Percentiles rank a stretch among this genome's conserved stretches.
phyloP scores from a whole-genome alignment of 169 alveolate species.

The Plasmodium vivax region DNA sequence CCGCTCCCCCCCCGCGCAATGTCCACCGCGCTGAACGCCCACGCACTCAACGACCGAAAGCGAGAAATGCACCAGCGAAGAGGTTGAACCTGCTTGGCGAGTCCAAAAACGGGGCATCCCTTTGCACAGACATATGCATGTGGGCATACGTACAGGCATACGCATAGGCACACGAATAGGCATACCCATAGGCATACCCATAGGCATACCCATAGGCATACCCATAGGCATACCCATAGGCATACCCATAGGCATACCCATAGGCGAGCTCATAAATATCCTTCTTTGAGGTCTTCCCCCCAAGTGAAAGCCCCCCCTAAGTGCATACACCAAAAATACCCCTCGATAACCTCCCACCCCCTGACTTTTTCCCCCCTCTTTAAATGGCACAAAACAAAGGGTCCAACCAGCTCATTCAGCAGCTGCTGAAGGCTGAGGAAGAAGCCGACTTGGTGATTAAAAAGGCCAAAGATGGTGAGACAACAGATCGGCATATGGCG shows the following conservation, averaged over 20 bases:
- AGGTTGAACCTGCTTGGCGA: background rate
- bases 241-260: background rate
- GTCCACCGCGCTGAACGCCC: background rate
- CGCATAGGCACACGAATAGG: background rate
- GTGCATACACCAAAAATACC: background rate
- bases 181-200: background rate
- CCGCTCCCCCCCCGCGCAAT: background rate
- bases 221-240: background rate
- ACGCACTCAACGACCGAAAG: background rate
- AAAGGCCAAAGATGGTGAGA: conserved; percentile 85
- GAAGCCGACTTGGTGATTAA: conserved; percentile 85
- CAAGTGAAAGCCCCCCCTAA: background rate
- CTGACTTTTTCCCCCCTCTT: background rate
- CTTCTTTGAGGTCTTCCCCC: background rate
- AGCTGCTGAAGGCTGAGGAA: conserved; percentile 85
- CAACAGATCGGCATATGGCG: background rate
- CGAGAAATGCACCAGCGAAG: background rate
- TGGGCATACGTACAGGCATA: background rate
- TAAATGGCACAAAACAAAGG: conserved; percentile 73
- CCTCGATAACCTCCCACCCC: background rate
- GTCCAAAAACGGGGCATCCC: background rate
- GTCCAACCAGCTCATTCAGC: conserved; percentile 85
- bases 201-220: background rate
- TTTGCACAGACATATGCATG: background rate
- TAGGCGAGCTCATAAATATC: background rate